These are phyloP conservation scores for Parastagonospora avenae DNA, from an alignment of 2,329 filamentous ascomycete species.

Conservation along the genomic window DNA sequence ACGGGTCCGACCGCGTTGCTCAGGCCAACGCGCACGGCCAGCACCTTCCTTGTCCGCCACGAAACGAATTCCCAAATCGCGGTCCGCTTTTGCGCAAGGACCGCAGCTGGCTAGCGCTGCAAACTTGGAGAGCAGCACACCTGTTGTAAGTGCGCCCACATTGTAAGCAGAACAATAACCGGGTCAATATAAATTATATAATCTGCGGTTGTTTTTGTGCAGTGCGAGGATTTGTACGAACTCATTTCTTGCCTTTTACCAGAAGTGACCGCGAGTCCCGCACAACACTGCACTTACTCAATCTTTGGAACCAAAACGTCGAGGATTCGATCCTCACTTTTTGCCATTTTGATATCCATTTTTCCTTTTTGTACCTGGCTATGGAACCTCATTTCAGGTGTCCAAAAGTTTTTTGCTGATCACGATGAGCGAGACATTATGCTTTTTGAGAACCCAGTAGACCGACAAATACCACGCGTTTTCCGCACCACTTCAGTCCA, in stretches of 20 bases:
- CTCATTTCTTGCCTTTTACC: conserved; percentile 81
- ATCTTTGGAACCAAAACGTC: conserved; percentile 59
- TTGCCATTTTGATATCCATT: conserved; percentile 25
- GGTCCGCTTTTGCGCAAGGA: not conserved
- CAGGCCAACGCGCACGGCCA: conserved; percentile 12
- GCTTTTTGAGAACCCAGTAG: too few species aligned
- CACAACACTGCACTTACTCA: conserved; percentile 62
- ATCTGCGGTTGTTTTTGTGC: conserved; percentile 45
- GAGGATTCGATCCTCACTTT: conserved; percentile 53
- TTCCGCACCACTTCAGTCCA: too few species aligned
- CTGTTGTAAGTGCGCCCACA: not conserved
- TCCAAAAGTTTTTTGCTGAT: not conserved
- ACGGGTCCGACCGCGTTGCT: not conserved
- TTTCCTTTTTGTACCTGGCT: conserved; percentile 1
- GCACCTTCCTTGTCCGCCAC: conserved; percentile 1
- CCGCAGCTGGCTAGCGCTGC: not conserved
- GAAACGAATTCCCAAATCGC: not conserved
- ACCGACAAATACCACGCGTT: too few species aligned
- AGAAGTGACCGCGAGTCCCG: conserved; percentile 74
- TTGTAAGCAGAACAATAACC: too few species aligned
- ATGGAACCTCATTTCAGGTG: not conserved
- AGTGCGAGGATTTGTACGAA: conserved; percentile 74
- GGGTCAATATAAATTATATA: conserved; percentile 22
- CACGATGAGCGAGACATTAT: not conserved
- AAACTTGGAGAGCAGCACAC: not conserved